A percentile compares a stretch with the other conserved stretches of the same genome.
Conservation (phyloP, 306 rosid species). For the Acacia acuminata region DNA sequence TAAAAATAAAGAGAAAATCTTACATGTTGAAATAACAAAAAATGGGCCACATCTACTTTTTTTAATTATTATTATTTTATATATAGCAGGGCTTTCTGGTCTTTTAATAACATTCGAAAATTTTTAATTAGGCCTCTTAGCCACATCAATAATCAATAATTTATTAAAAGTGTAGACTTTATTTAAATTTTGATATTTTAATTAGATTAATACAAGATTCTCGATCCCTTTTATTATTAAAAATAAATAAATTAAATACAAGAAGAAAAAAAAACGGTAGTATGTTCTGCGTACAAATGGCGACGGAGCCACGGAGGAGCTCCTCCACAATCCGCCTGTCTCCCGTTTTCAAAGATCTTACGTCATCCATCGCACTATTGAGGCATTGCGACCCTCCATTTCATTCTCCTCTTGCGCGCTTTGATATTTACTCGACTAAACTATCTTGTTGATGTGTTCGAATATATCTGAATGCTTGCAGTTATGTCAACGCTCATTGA, state of each 20-base stretch:
- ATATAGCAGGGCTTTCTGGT: too few relatives aligned
- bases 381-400: background rate
- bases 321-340: constrained; percentile 8
- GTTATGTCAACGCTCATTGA: background rate
- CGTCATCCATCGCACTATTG: constrained; percentile 19
- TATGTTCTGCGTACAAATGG: constrained; percentile 25
- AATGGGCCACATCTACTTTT: too few relatives aligned
- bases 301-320: constrained; percentile 29
- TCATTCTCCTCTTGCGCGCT: background rate
- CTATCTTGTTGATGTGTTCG: background rate
- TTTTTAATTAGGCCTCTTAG: too few relatives aligned
- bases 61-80: too few relatives aligned
- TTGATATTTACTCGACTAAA: background rate
- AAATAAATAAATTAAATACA: background rate
- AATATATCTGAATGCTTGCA: background rate
- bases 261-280: constrained; percentile 31
- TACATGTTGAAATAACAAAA: too few relatives aligned
- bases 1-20: too few relatives aligned
- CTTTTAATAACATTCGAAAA: too few relatives aligned
- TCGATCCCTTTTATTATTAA: too few relatives aligned
- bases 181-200: too few relatives aligned
- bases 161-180: too few relatives aligned
- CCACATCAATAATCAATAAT: too few relatives aligned
- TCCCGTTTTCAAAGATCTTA: constrained; percentile 19
- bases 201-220: too few relatives aligned